A percentile compares a stretch with the other conserved stretches of the same genome.
These are phyloP conservation scores for Aspergillus sclerotioniger DNA, from an alignment of 495 filamentous ascomycete species.

Conservation along the genomic window DNA sequence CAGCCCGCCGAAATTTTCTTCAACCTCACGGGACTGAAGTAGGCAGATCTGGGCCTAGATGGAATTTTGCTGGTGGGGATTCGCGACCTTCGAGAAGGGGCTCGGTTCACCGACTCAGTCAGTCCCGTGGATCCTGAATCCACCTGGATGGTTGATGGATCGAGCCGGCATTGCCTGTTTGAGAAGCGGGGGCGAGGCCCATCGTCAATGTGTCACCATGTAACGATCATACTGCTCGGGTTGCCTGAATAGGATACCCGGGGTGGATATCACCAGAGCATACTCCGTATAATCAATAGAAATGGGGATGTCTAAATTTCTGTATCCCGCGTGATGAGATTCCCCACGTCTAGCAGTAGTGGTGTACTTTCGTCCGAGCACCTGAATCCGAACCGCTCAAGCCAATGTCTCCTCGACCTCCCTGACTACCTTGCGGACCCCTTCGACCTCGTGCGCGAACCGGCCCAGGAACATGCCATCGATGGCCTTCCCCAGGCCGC, in stretches of 20 bases:
- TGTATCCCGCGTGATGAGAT: background rate
- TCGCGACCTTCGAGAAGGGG: background rate
- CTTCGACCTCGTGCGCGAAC: conserved; percentile 73
- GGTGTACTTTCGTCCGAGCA: background rate
- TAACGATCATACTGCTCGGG: background rate
- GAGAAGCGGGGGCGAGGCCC: background rate
- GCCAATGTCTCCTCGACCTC: conserved; percentile 58
- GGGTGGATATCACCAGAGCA: background rate
- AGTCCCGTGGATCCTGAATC: too few species aligned
- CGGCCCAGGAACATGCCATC: conserved; percentile 82
- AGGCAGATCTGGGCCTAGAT: background rate
- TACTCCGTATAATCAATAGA: background rate
- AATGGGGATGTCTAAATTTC: background rate
- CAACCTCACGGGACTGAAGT: background rate
- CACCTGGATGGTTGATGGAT: background rate
- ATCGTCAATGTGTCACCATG: background rate
- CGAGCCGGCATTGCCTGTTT: conserved; percentile 3
- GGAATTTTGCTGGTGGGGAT: background rate
- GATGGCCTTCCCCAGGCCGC: conserved; percentile 60
- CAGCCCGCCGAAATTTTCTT: conserved; percentile 2
- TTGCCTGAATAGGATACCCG: background rate
- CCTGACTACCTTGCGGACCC: conserved; percentile 62
- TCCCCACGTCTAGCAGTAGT: background rate
- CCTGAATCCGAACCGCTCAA: background rate
- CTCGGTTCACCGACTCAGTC: too few species aligned